Evolutionary conservation across 2,329 filamentous ascomycete species (phyloP), one percentile per base, ranked within the genome.

Genomic region (Claviceps cyperi): DNA sequence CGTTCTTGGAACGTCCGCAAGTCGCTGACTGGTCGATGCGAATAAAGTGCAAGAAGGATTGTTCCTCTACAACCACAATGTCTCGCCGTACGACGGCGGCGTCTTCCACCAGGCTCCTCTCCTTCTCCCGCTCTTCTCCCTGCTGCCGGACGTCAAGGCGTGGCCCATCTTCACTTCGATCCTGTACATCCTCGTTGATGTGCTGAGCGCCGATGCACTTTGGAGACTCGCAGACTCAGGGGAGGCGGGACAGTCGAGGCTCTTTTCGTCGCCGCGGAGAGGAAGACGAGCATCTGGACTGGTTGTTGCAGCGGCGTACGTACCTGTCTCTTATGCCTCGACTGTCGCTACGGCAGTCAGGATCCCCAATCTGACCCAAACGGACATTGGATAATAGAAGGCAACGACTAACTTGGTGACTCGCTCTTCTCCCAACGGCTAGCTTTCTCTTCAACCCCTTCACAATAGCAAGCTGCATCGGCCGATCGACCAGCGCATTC

Each of bases 371-470:
- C 32, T 38, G 13, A 47, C 14, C 8, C 8, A 28, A 28, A 28
- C 4, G 28, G 9, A 15, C 13, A 43, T 2, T 22, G 13, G 14
- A n/a, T n/a, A 24, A 22, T 2, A 3, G 13, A 43, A 43, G 3
- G 4, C 21, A 43, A 43, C 19, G n/a, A 41, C 21, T 15, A 24
- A 19, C 15, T 15, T 43, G 0, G 15, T 32, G 9, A 11, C 28
- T 11, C 28, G 0, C 21, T 43, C 8, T 22, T 11, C 21, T 14
- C 21, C 5, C 7, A 14, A 15, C 2, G n/a, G 36, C 49, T 15
- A 92, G 87, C 56, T 97, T 87, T 63, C 77, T 98, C 2, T 91
- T 97, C 69, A 97, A 94, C 64, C 92, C 92, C 0, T 94, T 95
- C 63, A 94, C 90, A 1, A 80, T 98, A 53, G 81, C 89, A 43